These are phyloP conservation scores for Allomyces javanicus DNA, from an alignment of 192 early-diverging fungal genomes.

Conservation along the genomic window DNA sequence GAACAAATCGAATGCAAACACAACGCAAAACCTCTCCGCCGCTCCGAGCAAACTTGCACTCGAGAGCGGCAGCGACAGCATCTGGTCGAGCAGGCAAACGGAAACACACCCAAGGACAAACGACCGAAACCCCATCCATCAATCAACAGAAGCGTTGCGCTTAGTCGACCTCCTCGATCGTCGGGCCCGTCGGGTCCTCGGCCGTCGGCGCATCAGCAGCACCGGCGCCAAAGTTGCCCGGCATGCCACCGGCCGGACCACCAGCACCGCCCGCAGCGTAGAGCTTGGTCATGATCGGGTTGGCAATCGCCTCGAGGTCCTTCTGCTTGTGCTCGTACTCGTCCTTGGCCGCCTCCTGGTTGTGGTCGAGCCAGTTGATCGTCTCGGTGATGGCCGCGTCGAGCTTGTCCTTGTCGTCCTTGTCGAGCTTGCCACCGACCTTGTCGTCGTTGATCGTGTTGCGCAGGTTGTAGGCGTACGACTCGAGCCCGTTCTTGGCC, in stretches of 20 bases:
- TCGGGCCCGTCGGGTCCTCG: conserved; percentile 29
- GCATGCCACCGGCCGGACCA: conserved; percentile 6
- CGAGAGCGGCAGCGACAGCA: too few relatives aligned
- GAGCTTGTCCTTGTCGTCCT: conserved; percentile 77
- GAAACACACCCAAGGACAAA: too few relatives aligned
- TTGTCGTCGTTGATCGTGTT: conserved; percentile 76
- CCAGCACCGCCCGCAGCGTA: conserved; percentile 60
- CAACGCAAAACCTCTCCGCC: too few relatives aligned
- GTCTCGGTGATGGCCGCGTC: conserved; percentile 63
- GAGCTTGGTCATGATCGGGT: conserved; percentile 96
- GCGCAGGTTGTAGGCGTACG: conserved; percentile 92
- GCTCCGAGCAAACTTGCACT: too few relatives aligned
- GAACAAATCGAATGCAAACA: too few relatives aligned
- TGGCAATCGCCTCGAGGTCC: conserved; percentile 79
- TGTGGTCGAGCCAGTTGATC: conserved; percentile 86
- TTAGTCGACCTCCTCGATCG: conserved; percentile 62
- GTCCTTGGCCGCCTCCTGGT: conserved; percentile 90
- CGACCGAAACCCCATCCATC: too few relatives aligned
- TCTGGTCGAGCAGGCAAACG: too few relatives aligned
- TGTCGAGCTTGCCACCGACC: conserved; percentile 56
- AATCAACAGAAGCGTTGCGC: background rate
- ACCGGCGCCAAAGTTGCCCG: too few relatives aligned
- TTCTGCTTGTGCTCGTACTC: conserved; percentile 91
- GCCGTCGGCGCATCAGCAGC: conserved; percentile 20
- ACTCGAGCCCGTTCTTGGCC: conserved; percentile 89